These are phyloP conservation scores for Brassica hybrid DNA, from an alignment of 441 rosid genomes.

Conservation along the genomic window DNA sequence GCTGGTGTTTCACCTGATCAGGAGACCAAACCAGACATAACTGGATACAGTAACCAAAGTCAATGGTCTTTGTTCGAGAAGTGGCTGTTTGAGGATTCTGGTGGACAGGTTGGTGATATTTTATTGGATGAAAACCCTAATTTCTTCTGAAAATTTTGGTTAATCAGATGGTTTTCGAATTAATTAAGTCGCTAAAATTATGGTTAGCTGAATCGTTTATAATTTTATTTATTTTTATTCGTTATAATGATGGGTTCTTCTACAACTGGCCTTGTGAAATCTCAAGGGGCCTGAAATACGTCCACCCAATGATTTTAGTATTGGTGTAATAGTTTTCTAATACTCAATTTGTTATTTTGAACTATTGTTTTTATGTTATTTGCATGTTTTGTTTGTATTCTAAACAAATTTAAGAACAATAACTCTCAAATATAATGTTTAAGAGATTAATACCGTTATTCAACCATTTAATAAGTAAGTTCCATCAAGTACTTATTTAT, in stretches of 20 bases:
- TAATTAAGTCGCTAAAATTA: constrained; percentile 28
- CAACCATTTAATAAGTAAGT: not conserved
- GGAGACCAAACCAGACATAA: too few relatives aligned
- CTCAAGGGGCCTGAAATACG: not conserved
- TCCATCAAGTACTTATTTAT: not conserved
- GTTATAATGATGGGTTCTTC: constrained; percentile 14
- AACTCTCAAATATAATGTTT: not conserved
- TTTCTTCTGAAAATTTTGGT: constrained; percentile 48
- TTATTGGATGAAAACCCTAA: constrained; percentile 52
- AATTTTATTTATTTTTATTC: constrained; percentile 21
- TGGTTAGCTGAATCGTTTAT: constrained; percentile 13
- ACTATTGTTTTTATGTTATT: not conserved
- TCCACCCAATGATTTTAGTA: constrained; percentile 29
- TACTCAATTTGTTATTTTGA: constrained; percentile 6
- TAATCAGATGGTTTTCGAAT: constrained; percentile 13
- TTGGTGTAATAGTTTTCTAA: constrained; percentile 4
- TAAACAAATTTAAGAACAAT: not conserved
- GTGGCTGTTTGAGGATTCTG: constrained; percentile 76
- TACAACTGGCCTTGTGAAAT: not conserved
- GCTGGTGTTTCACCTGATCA: constrained; percentile 56
- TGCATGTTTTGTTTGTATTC: not conserved
- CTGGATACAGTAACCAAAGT: constrained; percentile 36
- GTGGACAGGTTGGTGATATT: constrained; percentile 54
- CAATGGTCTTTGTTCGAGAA: constrained; percentile 69
- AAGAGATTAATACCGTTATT: not conserved